phyloP scores from a whole-genome alignment of 805 yeast species.

The Candida endomychidarum region DNA sequence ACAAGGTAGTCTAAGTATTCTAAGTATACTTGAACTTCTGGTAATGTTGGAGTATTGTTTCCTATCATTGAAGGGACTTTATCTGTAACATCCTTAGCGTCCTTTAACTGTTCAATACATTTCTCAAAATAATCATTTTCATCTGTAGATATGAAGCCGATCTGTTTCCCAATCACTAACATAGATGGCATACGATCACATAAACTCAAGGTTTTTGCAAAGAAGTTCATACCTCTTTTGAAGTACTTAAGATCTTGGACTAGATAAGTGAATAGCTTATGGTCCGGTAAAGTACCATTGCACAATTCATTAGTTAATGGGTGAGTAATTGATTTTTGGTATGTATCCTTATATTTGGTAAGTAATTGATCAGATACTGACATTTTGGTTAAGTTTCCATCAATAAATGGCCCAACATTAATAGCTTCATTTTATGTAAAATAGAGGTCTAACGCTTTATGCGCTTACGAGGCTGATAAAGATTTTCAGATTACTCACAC shows the following conservation, averaged over 20 bases:
- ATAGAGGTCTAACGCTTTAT: not conserved
- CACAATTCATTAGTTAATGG: conserved; percentile 46
- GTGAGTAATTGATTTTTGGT: conserved; percentile 35
- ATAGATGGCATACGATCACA: conserved; percentile 41
- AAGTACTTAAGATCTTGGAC: conserved; percentile 52
- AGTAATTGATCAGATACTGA: conserved; percentile 15
- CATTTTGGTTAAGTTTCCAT: no score
- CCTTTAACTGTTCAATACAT: conserved; percentile 24
- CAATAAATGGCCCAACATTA: no score
- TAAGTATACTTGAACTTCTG: conserved; percentile 39
- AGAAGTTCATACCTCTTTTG: conserved; percentile 39
- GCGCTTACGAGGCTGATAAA: conserved; percentile 8
- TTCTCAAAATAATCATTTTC: conserved; percentile 48
- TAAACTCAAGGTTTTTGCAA: conserved; percentile 44
- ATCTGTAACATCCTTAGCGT: conserved; percentile 18
- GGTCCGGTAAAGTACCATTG: conserved; percentile 44
- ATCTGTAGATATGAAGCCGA: conserved; percentile 49
- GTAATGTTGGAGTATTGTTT: conserved; percentile 21
- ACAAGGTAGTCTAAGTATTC: conserved; percentile 31
- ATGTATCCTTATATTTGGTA: conserved; percentile 16
- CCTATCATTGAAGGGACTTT: conserved; percentile 21
- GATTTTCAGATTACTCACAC: not conserved
- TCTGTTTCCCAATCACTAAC: conserved; percentile 46
- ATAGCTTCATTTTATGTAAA: no score
- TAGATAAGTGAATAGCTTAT: conserved; percentile 43